phyloP scores from a whole-genome alignment of 2,329 filamentous ascomycete genomes.

The Colletotrichum eleusines region DNA sequence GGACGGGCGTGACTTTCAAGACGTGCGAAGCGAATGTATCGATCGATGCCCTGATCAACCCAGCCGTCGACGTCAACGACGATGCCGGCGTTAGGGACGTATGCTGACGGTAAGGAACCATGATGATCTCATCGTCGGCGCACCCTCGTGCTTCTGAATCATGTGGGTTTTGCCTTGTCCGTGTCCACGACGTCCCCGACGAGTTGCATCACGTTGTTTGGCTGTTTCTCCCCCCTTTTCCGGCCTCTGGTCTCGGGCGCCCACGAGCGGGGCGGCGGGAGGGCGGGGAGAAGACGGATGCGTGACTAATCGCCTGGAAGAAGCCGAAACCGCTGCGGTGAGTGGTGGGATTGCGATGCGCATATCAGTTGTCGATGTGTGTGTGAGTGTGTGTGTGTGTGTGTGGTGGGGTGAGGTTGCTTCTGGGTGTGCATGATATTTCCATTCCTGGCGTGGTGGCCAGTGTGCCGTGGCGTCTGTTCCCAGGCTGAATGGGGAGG shows the following conservation, averaged over 20 bases:
- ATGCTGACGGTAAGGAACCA: neutral
- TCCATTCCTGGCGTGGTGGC: neutral
- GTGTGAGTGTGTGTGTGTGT: no score
- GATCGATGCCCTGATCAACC: slow-evolving; percentile 2
- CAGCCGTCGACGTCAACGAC: slow-evolving; percentile 2
- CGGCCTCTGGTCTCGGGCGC: neutral
- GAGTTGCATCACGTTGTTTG: neutral
- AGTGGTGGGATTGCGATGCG: slow-evolving; percentile 10
- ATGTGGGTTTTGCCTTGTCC: neutral
- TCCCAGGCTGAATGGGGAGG: neutral
- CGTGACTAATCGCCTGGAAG: neutral
- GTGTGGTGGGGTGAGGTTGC: neutral
- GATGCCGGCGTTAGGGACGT: slow-evolving; percentile 1
- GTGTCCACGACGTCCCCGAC: neutral
- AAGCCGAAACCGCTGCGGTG: slow-evolving; percentile 24
- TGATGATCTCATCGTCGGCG: neutral
- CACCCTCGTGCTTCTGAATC: neutral
- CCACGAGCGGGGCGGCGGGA: neutral
- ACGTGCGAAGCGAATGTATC: neutral
- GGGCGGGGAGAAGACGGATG: neutral
- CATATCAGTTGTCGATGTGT: neutral
- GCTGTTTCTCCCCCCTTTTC: no score
- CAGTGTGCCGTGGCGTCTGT: neutral
- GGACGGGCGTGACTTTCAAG: neutral
- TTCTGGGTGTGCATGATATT: neutral